A percentile compares a stretch with the other conserved stretches of the same genome.
Conservation (phyloP, 1,284 basidiomycete species). For the Sanghuangporus weigelae region DNA sequence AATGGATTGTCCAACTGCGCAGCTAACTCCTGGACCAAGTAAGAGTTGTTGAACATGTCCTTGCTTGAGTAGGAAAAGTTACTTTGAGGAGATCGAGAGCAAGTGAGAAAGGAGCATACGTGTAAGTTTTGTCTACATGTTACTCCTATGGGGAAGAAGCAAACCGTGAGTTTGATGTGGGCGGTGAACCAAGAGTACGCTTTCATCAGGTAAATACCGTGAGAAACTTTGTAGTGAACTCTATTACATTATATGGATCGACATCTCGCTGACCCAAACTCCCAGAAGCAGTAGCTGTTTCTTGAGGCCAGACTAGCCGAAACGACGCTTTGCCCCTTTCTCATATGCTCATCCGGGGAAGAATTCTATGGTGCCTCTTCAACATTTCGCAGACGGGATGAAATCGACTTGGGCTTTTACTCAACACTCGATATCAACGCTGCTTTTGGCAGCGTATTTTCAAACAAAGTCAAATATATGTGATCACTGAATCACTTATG, state of each 20-base stretch:
- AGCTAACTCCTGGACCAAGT: conserved; percentile 2
- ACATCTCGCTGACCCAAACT: too few species aligned
- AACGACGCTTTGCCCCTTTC: too few species aligned
- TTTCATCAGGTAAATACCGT: not conserved
- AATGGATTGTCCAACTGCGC: conserved; percentile 1
- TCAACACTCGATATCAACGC: too few species aligned
- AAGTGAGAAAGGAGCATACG: not conserved
- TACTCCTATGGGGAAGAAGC: not conserved
- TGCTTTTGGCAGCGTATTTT: too few species aligned
- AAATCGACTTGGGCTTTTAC: too few species aligned
- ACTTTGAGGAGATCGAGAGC: not conserved
- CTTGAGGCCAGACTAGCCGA: too few species aligned
- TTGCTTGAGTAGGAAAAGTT: not conserved
- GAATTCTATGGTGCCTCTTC: too few species aligned
- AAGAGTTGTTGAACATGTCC: conserved; percentile 15
- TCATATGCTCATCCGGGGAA: too few species aligned
- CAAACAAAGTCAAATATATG: too few species aligned
- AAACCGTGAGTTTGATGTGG: not conserved
- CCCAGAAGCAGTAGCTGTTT: too few species aligned
- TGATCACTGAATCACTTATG: too few species aligned
- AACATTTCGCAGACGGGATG: too few species aligned
- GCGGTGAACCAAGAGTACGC: not conserved
- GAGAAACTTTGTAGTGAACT: not conserved
- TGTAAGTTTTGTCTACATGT: not conserved
- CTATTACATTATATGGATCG: not conserved